Percentiles rank a stretch among this genome's conserved stretches.
These are phyloP conservation scores for Plantago coronopus DNA, from an alignment of 305 asterid genomes.

Conservation along the genomic window DNA sequence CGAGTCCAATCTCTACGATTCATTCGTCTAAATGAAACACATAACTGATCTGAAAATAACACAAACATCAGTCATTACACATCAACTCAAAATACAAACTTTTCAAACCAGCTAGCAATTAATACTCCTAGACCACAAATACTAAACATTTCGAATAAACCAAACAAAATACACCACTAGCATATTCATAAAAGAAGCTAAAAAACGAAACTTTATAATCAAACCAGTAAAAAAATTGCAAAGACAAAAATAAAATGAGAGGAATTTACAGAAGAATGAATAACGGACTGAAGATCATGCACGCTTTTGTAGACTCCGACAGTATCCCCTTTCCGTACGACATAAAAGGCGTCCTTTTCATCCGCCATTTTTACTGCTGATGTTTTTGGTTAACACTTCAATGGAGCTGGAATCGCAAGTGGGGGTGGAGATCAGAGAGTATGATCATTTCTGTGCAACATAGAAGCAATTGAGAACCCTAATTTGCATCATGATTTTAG, in stretches of 20 bases:
- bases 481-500: constrained; percentile 22
- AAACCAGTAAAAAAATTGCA: not conserved
- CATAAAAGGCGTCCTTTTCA: constrained; percentile 81
- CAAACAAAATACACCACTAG: too few relatives aligned
- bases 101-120: not conserved
- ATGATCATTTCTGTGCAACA: not conserved
- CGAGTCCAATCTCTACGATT: too few relatives aligned
- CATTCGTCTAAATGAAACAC: too few relatives aligned
- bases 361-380: constrained; percentile 53
- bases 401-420: constrained; percentile 18
- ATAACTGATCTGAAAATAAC: too few relatives aligned
- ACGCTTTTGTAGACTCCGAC: constrained; percentile 82
- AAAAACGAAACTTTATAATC: not conserved
- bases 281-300: constrained; percentile 73
- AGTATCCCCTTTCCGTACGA: constrained; percentile 63
- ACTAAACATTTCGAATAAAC: too few relatives aligned
- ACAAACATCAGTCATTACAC: too few relatives aligned
- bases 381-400: constrained; percentile 18
- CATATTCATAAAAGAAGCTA: too few relatives aligned
- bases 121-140: not conserved
- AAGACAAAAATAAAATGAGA: too few relatives aligned
- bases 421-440: too few relatives aligned
- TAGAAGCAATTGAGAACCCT: constrained; percentile 28
- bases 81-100: not conserved
- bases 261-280: constrained; percentile 62